A percentile compares a stretch with the other conserved stretches of the same genome.
Conservation (phyloP, 1,139 yeast genomes). For the Meyerozyma sp. region DNA sequence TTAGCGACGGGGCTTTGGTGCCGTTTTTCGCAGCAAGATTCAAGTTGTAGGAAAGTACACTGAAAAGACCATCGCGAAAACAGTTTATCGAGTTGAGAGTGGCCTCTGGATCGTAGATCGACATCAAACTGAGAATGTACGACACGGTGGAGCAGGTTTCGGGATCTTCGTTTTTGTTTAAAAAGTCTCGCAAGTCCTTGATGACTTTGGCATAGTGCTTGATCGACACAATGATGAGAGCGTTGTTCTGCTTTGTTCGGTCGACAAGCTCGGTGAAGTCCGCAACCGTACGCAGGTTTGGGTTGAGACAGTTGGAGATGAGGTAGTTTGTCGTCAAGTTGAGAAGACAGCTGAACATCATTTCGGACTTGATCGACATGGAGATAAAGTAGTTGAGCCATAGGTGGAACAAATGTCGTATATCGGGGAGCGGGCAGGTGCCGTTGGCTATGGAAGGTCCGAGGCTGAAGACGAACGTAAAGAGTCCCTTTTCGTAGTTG, state of each 20-base stretch:
- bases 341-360: constrained; percentile 35
- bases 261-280: constrained; percentile 3
- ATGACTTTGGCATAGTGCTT: constrained; percentile 36
- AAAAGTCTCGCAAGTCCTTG: constrained; percentile 24
- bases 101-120: constrained; percentile 43
- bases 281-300: constrained; percentile 2
- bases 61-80: constrained; percentile 39
- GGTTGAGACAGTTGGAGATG: constrained; percentile 27
- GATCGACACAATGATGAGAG: constrained; percentile 25
- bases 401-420: constrained; percentile 25
- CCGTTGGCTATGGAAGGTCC: constrained; percentile 24
- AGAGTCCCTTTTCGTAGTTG: constrained; percentile 14
- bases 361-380: constrained; percentile 11
- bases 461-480: constrained; percentile 8
- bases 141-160: constrained; percentile 34
- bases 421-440: constrained; percentile 22
- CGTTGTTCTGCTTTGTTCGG: constrained; percentile 16
- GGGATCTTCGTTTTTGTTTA: constrained; percentile 28
- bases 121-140: constrained; percentile 37
- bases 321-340: constrained; percentile 39
- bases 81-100: constrained; percentile 34
- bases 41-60: constrained; percentile 29
- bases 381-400: constrained; percentile 34
- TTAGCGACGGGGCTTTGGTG: constrained; percentile 15
- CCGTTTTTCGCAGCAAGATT: constrained; percentile 16